Conservation (phyloP, 2,329 filamentous ascomycete species). For the Neofusicoccum umdonicola region DNA sequence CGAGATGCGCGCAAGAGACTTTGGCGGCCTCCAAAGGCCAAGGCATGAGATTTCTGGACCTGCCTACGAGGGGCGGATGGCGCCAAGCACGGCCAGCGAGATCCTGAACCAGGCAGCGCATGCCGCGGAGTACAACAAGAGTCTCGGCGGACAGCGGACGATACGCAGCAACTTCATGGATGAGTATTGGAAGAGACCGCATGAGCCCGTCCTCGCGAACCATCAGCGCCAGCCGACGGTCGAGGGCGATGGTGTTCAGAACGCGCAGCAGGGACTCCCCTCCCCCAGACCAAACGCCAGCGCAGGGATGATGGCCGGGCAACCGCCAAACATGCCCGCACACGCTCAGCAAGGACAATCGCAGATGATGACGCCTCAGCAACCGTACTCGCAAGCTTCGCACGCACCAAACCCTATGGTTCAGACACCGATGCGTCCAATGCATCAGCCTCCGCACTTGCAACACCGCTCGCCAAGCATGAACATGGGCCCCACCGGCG, state of each 20-base stretch:
- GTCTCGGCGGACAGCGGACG: conserved; percentile 74
- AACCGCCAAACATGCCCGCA: conserved; percentile 58
- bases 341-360: conserved; percentile 57
- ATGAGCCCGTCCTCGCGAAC: conserved; percentile 67
- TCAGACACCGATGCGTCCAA: conserved; percentile 70
- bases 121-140: conserved; percentile 86
- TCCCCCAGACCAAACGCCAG: conserved; percentile 59
- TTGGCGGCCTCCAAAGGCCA: conserved; percentile 77
- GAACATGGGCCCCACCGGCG: conserved; percentile 38
- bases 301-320: conserved; percentile 52
- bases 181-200: conserved; percentile 76
- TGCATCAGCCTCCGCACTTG: conserved; percentile 64
- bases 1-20: conserved; percentile 74
- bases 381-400: conserved; percentile 56
- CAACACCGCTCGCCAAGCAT: conserved; percentile 64
- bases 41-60: conserved; percentile 87
- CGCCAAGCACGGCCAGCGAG: conserved; percentile 72
- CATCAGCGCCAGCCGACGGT: conserved; percentile 39
- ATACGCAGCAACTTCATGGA: conserved; percentile 78
- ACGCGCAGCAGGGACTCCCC: conserved; percentile 45
- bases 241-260: conserved; percentile 38
- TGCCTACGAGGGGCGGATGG: conserved; percentile 78
- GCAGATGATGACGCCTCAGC: conserved; percentile 64
- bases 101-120: conserved; percentile 83
- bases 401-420: conserved; percentile 62